Conservation (phyloP, 208 protist species). For the Blechomonas ayalai region DNA sequence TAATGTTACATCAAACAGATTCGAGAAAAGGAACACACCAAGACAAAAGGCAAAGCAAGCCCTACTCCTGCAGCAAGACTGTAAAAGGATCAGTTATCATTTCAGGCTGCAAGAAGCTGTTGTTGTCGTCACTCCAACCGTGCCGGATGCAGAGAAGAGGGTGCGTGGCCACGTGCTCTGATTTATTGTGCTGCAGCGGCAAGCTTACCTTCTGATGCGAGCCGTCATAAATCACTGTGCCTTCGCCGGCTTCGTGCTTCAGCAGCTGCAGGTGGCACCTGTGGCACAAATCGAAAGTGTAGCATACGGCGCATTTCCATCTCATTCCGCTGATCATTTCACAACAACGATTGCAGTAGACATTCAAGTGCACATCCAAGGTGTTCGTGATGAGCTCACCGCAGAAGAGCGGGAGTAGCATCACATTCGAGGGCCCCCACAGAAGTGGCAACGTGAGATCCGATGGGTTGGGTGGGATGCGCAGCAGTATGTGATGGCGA, state of each 20-base stretch:
- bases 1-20: too few relatives aligned
- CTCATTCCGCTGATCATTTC: slow-evolving; percentile 42
- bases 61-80: too few relatives aligned
- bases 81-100: too few relatives aligned
- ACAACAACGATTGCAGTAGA: slow-evolving; percentile 73
- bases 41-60: too few relatives aligned
- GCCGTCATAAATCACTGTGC: too few relatives aligned
- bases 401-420: slow-evolving; percentile 33
- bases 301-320: slow-evolving; percentile 82
- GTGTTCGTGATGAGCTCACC: slow-evolving; percentile 30
- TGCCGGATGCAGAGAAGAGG: slow-evolving; percentile 45
- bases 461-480: slow-evolving; percentile 3
- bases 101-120: slow-evolving; percentile 21
- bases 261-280: slow-evolving; percentile 26
- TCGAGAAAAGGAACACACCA: too few relatives aligned
- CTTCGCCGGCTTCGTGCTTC: neutral
- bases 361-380: slow-evolving; percentile 34
- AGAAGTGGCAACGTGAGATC: slow-evolving; percentile 22
- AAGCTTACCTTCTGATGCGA: too few relatives aligned
- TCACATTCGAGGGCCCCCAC: slow-evolving; percentile 80
- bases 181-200: neutral
- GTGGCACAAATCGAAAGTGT: slow-evolving; percentile 71
- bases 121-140: slow-evolving; percentile 15
- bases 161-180: slow-evolving; percentile 20
- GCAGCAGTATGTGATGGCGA: slow-evolving; percentile 55